Evolutionary conservation across 2,329 filamentous ascomycete species (phyloP).

Genomic region (Chaetomiaceae sp.): DNA sequence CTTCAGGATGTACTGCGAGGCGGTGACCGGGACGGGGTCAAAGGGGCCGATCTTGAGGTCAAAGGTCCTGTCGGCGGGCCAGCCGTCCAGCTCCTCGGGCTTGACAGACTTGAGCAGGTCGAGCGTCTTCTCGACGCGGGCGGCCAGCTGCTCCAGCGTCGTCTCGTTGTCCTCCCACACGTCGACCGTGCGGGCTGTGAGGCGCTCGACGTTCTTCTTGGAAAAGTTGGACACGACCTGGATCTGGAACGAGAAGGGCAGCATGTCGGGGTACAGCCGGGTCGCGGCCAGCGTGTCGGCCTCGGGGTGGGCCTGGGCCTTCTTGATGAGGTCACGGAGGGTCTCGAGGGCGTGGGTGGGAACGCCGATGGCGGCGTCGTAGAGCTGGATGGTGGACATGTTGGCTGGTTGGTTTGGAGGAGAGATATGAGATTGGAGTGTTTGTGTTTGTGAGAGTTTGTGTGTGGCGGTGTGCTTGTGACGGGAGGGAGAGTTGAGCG

Average conservation of each 20-base stretch:
- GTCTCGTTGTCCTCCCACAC: constrained; percentile 30
- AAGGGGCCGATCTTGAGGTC: constrained; percentile 21
- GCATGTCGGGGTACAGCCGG: constrained; percentile 33
- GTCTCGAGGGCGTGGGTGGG: constrained; percentile 22
- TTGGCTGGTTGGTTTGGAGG: no score
- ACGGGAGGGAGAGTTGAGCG: no score
- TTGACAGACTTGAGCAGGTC: constrained; percentile 29
- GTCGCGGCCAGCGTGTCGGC: constrained; percentile 25
- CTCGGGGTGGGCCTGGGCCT: constrained; percentile 29
- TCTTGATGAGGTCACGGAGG: constrained; percentile 30
- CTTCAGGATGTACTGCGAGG: constrained; percentile 37
- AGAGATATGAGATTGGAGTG: no score
- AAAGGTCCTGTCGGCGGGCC: constrained; percentile 22
- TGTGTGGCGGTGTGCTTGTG: no score
- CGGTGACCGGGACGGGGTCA: constrained; percentile 17
- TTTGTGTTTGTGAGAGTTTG: no score
- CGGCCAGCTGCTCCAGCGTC: constrained; percentile 31
- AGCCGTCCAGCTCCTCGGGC: constrained; percentile 24
- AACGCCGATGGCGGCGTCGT: no score
- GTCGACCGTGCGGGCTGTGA: constrained; percentile 25
- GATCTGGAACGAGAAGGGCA: constrained; percentile 34
- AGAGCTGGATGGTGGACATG: no score
- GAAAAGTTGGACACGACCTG: constrained; percentile 29
- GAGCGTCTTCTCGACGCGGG: constrained; percentile 29
- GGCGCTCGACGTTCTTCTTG: constrained; percentile 28